These are phyloP conservation scores for Raphanus raphanistrum DNA, from an alignment of 345 rosid genomes.

Conservation along the genomic window DNA sequence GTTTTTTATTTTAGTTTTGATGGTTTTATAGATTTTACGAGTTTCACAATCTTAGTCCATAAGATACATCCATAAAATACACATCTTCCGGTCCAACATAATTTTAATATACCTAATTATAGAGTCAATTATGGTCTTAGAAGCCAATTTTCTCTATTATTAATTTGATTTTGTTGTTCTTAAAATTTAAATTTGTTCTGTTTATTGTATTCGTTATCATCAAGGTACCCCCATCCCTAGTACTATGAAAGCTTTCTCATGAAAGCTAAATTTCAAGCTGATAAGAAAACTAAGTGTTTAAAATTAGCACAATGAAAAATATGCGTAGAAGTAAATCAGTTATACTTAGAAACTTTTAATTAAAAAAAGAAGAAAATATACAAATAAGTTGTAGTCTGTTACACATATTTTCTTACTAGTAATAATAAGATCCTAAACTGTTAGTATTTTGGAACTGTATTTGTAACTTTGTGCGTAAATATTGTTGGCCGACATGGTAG, in stretches of 20 bases:
- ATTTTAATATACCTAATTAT: too few species aligned
- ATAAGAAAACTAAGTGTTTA: background rate
- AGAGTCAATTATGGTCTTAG: too few species aligned
- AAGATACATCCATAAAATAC: too few species aligned
- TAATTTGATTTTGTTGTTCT: background rate
- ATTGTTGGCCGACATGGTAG: slow-evolving; percentile 1
- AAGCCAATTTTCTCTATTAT: too few species aligned
- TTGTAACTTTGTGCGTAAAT: background rate
- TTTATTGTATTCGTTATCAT: background rate
- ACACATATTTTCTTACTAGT: background rate
- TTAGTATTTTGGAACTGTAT: background rate
- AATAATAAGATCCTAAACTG: background rate
- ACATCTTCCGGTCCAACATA: too few species aligned
- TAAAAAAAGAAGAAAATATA: background rate
- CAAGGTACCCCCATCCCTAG: background rate
- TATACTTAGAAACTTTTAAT: background rate
- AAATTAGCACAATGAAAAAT: background rate
- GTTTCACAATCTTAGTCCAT: too few species aligned
- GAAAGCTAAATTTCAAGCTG: background rate
- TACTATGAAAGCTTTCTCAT: background rate
- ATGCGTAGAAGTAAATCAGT: background rate
- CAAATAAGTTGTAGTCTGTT: background rate
- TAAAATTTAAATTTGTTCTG: background rate
- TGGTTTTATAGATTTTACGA: too few species aligned
- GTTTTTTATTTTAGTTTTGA: too few species aligned